phyloP scores from a whole-genome alignment of 345 rosid genomes.

The Raphanus raphanistrum region DNA sequence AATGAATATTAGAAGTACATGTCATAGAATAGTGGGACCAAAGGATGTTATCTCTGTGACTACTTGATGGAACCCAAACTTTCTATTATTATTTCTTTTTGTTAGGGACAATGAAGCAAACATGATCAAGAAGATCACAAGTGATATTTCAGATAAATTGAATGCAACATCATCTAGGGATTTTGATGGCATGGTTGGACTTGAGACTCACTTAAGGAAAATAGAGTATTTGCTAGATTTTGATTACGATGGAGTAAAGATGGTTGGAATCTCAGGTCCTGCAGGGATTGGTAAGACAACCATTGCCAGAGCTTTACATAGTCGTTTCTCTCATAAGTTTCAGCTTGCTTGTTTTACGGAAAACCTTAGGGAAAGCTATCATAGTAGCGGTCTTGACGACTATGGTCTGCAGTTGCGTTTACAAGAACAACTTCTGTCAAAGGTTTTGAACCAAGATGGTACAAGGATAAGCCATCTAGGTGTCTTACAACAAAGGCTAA shows the following conservation, averaged over 20 bases:
- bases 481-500: not conserved
- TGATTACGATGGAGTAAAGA: not conserved
- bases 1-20: not conserved
- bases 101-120: not conserved
- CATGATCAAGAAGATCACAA: not conserved
- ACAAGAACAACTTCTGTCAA: not conserved
- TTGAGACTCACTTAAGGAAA: not conserved
- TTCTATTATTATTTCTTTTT: not conserved
- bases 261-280: not conserved
- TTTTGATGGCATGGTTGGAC: conserved; percentile 5
- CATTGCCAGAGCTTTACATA: not conserved
- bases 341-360: not conserved
- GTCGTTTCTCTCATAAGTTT: not conserved
- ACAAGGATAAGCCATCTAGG: not conserved
- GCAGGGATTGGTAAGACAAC: not conserved
- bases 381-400: not conserved
- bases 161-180: not conserved
- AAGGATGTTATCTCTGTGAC: not conserved
- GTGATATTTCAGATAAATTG: not conserved
- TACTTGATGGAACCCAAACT: not conserved
- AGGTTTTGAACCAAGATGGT: not conserved
- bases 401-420: not conserved
- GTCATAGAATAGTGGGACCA: not conserved
- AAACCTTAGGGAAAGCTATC: not conserved
- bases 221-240: not conserved